Evolutionary conservation across 306 rosid genomes (phyloP), one percentile per base, ranked within the genome.

Genomic region (Vigna radiata): DNA sequence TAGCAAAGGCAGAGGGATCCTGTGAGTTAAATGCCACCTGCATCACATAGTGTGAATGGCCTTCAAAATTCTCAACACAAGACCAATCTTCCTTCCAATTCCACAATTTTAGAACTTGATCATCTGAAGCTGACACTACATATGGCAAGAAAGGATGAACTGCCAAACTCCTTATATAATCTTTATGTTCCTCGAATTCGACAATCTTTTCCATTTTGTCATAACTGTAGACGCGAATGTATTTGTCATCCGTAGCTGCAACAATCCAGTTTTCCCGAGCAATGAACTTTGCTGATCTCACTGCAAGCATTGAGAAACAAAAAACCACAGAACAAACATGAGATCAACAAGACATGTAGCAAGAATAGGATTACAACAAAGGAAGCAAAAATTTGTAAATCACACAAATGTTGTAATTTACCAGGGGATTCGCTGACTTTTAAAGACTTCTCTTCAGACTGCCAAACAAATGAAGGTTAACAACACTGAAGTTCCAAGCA

Each of bases 41-140:
- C 94, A 91, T 89, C 83, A 86, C 92, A 85, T 91, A 86, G 72
- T 89, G 92, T 4, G 91, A 81, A 63, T 91, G 88, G 1, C 92
- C 94, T 72, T 80, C 86, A 39, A 88, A 88, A 72, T 39, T 77
- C 65, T 81, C 54, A 62, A 21, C 4, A 55, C 92, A 83, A 8
- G 55, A 18, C 97, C 97, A 91, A 50, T 68, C 82, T 72, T 88
- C 70, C 8, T 60, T 81, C 92, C 94, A 89, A 67, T 89, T 85
- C 94, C 94, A 91, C 61, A 85, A 70, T 82, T 88, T 89, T 7
- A 86, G 50, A 27, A 83, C 84, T 18, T 78, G 83, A 71, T 88
- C 94, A 55, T 87, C 92, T 17, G 94, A 87, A 27, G 90, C 86
- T 33, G 92, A 89, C 49, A 86, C 48, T 70, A 88, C 80, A 75